A percentile compares a stretch with the other conserved stretches of the same genome.
Evolutionary conservation across 2,329 filamentous ascomycete genomes (phyloP).

Genomic region (Pseudogymnoascus sp.): DNA sequence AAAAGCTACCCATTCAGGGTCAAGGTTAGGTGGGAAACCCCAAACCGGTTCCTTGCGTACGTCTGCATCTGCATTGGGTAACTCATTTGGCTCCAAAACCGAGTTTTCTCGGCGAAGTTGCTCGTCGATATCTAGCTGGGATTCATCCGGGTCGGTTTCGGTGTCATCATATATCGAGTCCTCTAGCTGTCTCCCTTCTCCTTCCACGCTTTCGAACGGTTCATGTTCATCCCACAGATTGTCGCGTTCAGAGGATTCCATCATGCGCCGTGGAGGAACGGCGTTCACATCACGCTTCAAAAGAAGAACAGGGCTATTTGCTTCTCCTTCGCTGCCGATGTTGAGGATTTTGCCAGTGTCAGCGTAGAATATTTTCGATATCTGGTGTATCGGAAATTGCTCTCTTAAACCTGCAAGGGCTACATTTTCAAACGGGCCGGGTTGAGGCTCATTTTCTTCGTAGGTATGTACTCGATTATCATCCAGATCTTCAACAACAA

Average conservation of each 20-base stretch:
- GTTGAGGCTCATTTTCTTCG: constrained; percentile 49
- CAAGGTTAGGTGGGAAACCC: constrained; percentile 58
- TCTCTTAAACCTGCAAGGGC: constrained; percentile 57
- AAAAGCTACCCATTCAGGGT: constrained; percentile 68
- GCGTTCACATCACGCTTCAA: constrained; percentile 63
- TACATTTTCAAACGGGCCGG: constrained; percentile 53
- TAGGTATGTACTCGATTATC: constrained; percentile 62
- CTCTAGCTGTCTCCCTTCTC: constrained; percentile 20
- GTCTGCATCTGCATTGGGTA: constrained; percentile 9
- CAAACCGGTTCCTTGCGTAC: constrained; percentile 17
- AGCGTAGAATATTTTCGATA: constrained; percentile 72
- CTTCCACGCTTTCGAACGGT: constrained; percentile 15
- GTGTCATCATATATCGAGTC: constrained; percentile 13
- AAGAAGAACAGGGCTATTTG: constrained; percentile 60
- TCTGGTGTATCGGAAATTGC: constrained; percentile 61
- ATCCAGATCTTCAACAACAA: constrained; percentile 64
- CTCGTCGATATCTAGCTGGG: constrained; percentile 28
- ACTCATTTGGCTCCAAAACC: constrained; percentile 14
- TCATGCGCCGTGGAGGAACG: constrained; percentile 58
- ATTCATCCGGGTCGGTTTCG: constrained; percentile 23
- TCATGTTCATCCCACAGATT: constrained; percentile 19
- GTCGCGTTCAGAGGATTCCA: constrained; percentile 39
- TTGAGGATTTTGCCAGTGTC: constrained; percentile 70
- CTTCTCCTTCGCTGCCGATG: constrained; percentile 58
- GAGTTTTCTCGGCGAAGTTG: constrained; percentile 28